Conservation (phyloP, 805 yeast genomes). For the Vanderwaltozyma verrucispora region DNA sequence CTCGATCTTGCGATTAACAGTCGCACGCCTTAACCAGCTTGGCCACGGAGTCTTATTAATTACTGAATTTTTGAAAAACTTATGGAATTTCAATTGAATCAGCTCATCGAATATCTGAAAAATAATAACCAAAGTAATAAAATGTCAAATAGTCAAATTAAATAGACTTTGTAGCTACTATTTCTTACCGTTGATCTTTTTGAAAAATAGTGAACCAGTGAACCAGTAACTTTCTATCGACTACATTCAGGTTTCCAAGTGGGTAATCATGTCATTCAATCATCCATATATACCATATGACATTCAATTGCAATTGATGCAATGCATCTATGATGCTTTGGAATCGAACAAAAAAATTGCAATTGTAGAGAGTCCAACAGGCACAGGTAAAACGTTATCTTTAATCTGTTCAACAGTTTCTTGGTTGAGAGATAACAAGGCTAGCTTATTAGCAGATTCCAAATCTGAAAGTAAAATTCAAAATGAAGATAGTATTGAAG, state of each 20-base stretch:
- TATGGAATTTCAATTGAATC: too few species aligned
- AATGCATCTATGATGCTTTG: constrained; percentile 55
- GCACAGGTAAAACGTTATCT: constrained; percentile 87
- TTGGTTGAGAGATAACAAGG: constrained; percentile 57
- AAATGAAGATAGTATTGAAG: constrained; percentile 6
- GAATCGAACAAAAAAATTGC: constrained; percentile 48
- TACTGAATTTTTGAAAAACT: background rate
- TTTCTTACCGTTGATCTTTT: too few species aligned
- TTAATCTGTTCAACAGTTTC: constrained; percentile 76
- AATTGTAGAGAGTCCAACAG: constrained; percentile 87
- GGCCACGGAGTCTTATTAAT: constrained; percentile 39
- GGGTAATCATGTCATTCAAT: constrained; percentile 25
- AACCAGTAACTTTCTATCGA: too few species aligned
- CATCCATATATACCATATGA: constrained; percentile 80
- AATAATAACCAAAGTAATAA: background rate
- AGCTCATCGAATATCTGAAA: background rate
- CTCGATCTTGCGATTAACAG: constrained; percentile 57
- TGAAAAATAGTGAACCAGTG: too few species aligned
- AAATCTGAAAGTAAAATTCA: constrained; percentile 5
- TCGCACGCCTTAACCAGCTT: constrained; percentile 56
- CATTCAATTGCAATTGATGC: constrained; percentile 72
- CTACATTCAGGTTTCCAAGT: too few species aligned
- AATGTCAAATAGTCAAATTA: too few species aligned
- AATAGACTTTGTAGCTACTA: too few species aligned
- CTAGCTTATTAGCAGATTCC: constrained; percentile 8